phyloP scores from a whole-genome alignment of 176 grass and related monocot genomes.

The Tillandsia leiboldiana region DNA sequence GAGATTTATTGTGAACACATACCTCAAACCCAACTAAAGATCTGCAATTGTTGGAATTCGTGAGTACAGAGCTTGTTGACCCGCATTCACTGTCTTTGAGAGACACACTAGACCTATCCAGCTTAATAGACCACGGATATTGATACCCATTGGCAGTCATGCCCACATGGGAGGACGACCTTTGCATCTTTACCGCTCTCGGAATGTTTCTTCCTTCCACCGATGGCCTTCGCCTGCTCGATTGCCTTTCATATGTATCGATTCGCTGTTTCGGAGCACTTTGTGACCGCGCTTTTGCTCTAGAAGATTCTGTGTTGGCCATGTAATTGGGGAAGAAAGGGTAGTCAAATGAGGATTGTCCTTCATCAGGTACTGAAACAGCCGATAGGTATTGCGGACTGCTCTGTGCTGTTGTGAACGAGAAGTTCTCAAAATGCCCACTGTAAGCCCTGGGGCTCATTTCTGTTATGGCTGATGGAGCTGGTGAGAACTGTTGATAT shows the following conservation, averaged over 20 bases:
- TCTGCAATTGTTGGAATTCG: slow-evolving; percentile 42
- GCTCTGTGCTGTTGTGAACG: slow-evolving; percentile 22
- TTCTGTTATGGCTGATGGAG: slow-evolving; percentile 20
- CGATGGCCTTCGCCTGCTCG: slow-evolving; percentile 36
- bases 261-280: slow-evolving; percentile 66
- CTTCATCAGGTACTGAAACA: slow-evolving; percentile 11
- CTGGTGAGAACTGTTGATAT: slow-evolving; percentile 9
- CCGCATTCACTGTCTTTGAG: slow-evolving; percentile 81
- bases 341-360: slow-evolving; percentile 5
- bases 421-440: slow-evolving; percentile 42
- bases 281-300: slow-evolving; percentile 52
- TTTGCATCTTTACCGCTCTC: slow-evolving; percentile 56
- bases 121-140: slow-evolving; percentile 53
- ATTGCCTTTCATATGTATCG: slow-evolving; percentile 51
- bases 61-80: slow-evolving; percentile 69
- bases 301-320: slow-evolving; percentile 6
- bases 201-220: slow-evolving; percentile 39
- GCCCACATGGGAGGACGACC: slow-evolving; percentile 64
- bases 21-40: slow-evolving; percentile 60
- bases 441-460: slow-evolving; percentile 35
- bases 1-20: background rate
- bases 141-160: slow-evolving; percentile 28
- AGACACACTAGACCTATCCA: slow-evolving; percentile 57
- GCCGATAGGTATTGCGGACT: slow-evolving; percentile 21
- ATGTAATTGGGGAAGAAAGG: slow-evolving; percentile 24